These are phyloP conservation scores for Magnaporthiopsis incrustans DNA, from an alignment of 2,329 filamentous ascomycete genomes.

Conservation along the genomic window DNA sequence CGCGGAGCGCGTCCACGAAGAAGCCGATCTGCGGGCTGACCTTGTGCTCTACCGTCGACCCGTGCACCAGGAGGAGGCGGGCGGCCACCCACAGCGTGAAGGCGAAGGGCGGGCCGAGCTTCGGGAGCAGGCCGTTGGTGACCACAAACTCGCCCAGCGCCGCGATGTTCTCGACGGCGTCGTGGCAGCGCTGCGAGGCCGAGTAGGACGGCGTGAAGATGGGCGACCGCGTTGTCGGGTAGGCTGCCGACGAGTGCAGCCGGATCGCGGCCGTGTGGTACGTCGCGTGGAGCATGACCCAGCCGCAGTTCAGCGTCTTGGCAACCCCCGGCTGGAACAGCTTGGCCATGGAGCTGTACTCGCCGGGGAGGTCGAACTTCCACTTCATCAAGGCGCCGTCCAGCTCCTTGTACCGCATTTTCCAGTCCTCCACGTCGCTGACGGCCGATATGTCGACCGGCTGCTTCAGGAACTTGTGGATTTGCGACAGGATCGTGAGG, in stretches of 20 bases:
- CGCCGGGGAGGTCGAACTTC: conserved; percentile 75
- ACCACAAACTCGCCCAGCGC: conserved; percentile 72
- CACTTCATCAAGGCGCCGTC: conserved; percentile 72
- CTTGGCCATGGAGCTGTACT: conserved; percentile 78
- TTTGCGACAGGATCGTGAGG: conserved; percentile 75
- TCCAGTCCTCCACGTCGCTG: conserved; percentile 83
- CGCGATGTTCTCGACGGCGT: conserved; percentile 75
- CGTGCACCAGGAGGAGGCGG: conserved; percentile 78
- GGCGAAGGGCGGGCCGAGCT: conserved; percentile 82
- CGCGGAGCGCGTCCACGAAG: conserved; percentile 72
- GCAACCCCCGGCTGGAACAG: conserved; percentile 62
- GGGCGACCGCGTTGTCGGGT: conserved; percentile 78
- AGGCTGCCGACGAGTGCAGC: conserved; percentile 84
- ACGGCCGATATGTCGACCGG: conserved; percentile 82
- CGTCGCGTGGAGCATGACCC: conserved; percentile 86
- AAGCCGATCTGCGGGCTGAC: conserved; percentile 72
- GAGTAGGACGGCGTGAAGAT: conserved; percentile 87
- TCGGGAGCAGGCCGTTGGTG: conserved; percentile 64
- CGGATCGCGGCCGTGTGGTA: conserved; percentile 87
- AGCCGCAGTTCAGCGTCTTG: conserved; percentile 68
- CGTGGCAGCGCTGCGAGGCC: conserved; percentile 74
- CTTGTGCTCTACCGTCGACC: conserved; percentile 79
- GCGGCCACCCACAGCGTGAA: conserved; percentile 92
- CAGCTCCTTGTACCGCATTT: conserved; percentile 76
- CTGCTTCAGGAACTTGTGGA: conserved; percentile 81